phyloP scores from a whole-genome alignment of 2,329 filamentous ascomycete genomes.

The Penicillium paneum region DNA sequence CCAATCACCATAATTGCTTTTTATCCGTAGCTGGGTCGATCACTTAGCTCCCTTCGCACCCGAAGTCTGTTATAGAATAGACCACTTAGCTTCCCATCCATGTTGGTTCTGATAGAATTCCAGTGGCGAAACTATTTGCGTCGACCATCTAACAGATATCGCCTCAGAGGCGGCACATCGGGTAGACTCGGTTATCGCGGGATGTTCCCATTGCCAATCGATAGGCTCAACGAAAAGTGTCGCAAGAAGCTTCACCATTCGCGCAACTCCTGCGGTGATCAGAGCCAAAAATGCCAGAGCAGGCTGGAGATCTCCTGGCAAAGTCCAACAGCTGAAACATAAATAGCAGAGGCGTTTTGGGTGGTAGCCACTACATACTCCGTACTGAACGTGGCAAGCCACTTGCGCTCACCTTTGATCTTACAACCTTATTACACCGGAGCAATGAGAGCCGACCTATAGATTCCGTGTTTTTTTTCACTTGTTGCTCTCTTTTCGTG shows the following conservation, averaged over 20 bases:
- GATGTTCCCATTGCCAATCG: neutral
- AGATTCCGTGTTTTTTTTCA: neutral
- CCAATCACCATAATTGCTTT: conserved; percentile 4
- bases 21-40: neutral
- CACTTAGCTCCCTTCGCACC: conserved; percentile 1
- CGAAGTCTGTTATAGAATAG: conserved; percentile 7
- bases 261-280: neutral
- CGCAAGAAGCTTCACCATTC: neutral
- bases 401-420: conserved; percentile 15
- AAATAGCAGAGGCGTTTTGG: conserved; percentile 8
- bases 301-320: neutral
- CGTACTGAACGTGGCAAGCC: conserved; percentile 23
- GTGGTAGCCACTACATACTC: conserved; percentile 8
- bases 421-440: conserved; percentile 13
- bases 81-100: neutral
- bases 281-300: neutral
- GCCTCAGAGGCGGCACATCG: conserved; percentile 8
- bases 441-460: neutral
- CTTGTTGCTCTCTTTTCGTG: neutral
- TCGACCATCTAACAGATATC: conserved; percentile 8
- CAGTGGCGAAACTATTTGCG: conserved; percentile 13
- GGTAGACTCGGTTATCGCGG: conserved; percentile 15
- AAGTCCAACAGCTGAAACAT: neutral
- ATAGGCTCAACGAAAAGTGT: neutral
- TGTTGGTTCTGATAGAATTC: neutral